Evolutionary conservation across 805 yeast genomes (phyloP), one percentile per base, ranked within the genome.

Genomic region (Hagleromyces aurorensis): DNA sequence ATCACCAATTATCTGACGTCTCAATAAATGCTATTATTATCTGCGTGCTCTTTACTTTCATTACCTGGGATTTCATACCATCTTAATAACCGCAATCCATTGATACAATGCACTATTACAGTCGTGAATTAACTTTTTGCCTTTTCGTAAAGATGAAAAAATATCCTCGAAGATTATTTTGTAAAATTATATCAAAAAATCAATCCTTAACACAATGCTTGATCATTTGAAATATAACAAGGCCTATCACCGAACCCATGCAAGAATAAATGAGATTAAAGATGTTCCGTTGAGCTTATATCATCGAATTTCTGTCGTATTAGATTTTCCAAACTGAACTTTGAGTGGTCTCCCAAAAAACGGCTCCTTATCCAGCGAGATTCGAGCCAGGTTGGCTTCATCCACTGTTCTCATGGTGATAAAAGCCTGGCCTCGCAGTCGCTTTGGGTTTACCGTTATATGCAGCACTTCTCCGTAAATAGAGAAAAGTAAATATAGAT

Each of bases 401-500:
- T 64, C 65, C 1, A 59, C 34, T 14, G 67, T 64, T 19, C 68
- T 62, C 40, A 75, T 64, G 1, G 70, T 58, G 2, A 79, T 52
- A 59, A 78, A 80, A 0, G 85, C 86, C 46, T 77, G 84, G 0
- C 85, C 86, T 33, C 82, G 59, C 40, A 65, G 54, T 33, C 60
- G 65, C 32, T 62, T 62, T 20, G 63, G 50, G 30, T 64, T 61
- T 15, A 67, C 48, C 27, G 62, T 52, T 7, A 81, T 62, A 7
- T 70, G 67, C 4, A 78, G 47, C 3, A 81, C 70, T 45, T 78
- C 85, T 0, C 85, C 86, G 50, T 65, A 78, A 1, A 75, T 67
- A 9, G 77, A 60, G 41, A 77, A 78, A 5, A 78, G 46, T 12
- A 78, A 44, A 44, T 70, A 78, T 8, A 81, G 55, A 40, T 69